Evolutionary conservation across 1,284 basidiomycete species (phyloP), one percentile per base, ranked within the genome.

Genomic region (Leccinum angustisporum): DNA sequence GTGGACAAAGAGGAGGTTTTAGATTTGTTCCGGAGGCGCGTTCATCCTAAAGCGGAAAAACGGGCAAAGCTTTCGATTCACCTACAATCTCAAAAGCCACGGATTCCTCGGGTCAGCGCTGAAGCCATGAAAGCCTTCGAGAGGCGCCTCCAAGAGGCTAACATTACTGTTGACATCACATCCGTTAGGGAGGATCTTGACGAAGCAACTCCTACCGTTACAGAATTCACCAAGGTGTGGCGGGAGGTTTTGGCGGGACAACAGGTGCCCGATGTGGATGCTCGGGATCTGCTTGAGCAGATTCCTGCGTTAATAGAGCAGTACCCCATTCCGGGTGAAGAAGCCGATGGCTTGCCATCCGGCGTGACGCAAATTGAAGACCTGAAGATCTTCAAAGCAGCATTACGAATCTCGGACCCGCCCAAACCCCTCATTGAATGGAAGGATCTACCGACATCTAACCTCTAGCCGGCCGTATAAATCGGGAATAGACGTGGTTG

Each of bases 41-140:
- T 94, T 53, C 88, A 95, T 73, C 90, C 90, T 1, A 83, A 83
- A 1, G 92, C 91, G 0, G 66, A 80, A 33, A 81, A 79, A 2
- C 86, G 94, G 50, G 80, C 87, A 40, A 97, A 97, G 75, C 76
- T 97, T 31, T 93, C 94, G 0, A 78, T 94, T 16, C 95, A 97
- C 69, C 78, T 94, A 73, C 78, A 80, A 55, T 93, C 94, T 5
- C 86, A 87, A 69, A 89, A 86, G 70, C 79, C 83, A 4, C 80
- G 76, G 8, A 75, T 81, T 5, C 80, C 80, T 66, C 86, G 84
- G 65, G 85, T 95, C 72, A 91, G 89, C 70, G 69, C 78, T 5
- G 80, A 81, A 3, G 90, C 91, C 5, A 83, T 86, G 36, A 80
- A 85, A 63, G 87, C 84, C 5, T 89, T 95, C 66, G 80, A 86